A percentile compares a stretch with the other conserved stretches of the same genome.
Conservation (phyloP, 2,329 filamentous ascomycete genomes). For the Diaporthe velutina region DNA sequence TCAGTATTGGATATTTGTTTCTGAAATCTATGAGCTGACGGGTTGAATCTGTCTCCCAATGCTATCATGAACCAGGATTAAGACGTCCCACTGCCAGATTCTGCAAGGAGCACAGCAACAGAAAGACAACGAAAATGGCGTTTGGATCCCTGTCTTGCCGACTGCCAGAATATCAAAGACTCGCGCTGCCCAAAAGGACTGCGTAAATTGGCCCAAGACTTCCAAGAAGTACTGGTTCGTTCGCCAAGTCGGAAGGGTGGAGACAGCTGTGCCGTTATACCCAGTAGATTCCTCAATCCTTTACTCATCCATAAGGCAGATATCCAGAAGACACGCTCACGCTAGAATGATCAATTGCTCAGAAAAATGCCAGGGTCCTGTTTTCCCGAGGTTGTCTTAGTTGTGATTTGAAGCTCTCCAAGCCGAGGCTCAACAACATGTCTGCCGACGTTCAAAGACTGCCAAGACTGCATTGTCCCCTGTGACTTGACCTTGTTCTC, state of each 20-base stretch:
- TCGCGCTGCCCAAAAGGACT: background rate
- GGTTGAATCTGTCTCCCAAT: background rate
- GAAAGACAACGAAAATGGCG: background rate
- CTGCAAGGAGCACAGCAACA: background rate
- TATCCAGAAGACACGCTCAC: background rate
- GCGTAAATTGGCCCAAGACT: constrained; percentile 5
- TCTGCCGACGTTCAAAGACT: too few species aligned
- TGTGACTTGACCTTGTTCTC: too few species aligned
- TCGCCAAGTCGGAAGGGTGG: constrained; percentile 3
- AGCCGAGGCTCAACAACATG: too few species aligned
- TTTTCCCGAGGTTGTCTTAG: background rate
- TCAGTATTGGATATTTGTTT: background rate
- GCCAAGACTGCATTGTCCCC: too few species aligned
- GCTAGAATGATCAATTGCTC: background rate
- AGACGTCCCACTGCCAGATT: background rate
- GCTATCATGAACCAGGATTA: background rate
- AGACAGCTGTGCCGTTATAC: background rate
- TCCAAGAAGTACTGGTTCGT: background rate
- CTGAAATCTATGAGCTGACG: background rate
- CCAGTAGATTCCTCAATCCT: background rate
- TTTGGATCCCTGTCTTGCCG: too few species aligned
- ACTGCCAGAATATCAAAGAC: background rate
- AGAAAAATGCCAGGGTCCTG: background rate
- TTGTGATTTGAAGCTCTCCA: background rate
- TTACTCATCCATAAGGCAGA: background rate